Percentiles rank a stretch among this genome's conserved stretches.
These are phyloP conservation scores for Pseudogymnoascus sp. DNA, from an alignment of 2,329 filamentous ascomycete genomes.

Conservation along the genomic window DNA sequence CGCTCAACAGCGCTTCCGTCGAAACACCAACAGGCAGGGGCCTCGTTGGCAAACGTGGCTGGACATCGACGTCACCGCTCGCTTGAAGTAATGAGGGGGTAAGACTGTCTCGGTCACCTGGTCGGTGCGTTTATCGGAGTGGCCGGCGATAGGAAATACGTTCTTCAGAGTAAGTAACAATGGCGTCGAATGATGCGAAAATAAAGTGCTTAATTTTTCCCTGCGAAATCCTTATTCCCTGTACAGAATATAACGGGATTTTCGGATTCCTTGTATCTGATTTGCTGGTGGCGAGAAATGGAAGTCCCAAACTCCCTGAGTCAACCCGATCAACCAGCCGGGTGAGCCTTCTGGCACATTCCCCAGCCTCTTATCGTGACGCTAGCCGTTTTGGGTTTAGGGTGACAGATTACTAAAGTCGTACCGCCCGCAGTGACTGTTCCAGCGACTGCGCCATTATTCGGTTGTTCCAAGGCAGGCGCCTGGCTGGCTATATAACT, in stretches of 20 bases:
- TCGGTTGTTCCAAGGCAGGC: constrained; percentile 8
- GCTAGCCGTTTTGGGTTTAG: not conserved
- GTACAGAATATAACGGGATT: not conserved
- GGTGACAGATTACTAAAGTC: not conserved
- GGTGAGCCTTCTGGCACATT: constrained; percentile 5
- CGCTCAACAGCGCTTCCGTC: not conserved
- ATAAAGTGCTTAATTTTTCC: not conserved
- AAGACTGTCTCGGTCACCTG: not conserved
- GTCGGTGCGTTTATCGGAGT: not conserved
- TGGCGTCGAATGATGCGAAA: not conserved
- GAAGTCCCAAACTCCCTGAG: not conserved
- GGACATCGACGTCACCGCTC: not conserved
- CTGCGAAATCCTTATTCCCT: not conserved
- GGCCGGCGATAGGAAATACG: not conserved
- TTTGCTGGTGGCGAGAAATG: not conserved
- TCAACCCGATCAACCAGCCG: not conserved
- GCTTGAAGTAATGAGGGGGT: not conserved
- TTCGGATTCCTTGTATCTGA: not conserved
- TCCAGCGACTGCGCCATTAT: constrained; percentile 2
- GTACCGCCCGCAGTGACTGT: not conserved
- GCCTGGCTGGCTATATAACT: constrained; percentile 13
- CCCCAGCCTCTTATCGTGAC: not conserved
- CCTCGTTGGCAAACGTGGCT: not conserved
- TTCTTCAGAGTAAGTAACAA: not conserved
- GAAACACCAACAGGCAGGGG: not conserved